Evolutionary conservation across 352 stramenopile genomes (phyloP), one percentile per base, ranked within the genome.

Genomic region (Globisporangium paddicum): DNA sequence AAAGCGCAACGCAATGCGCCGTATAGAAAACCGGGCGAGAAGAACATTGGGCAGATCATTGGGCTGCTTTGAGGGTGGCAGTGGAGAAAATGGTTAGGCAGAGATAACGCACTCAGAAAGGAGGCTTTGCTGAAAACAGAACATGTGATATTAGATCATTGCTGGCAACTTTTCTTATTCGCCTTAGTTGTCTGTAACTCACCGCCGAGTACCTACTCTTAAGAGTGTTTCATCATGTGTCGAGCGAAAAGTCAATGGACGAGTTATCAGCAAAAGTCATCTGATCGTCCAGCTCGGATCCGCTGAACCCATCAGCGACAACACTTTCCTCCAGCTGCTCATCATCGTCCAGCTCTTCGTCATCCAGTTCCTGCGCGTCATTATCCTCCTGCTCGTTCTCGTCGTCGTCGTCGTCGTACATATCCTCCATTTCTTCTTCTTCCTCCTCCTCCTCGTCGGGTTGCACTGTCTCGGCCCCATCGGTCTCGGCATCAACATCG

Each of bases 11-110:
- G 58, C 18, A 68, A 54, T 5, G 80, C 91, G 18, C 75, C 75
- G 30, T 92, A 73, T 71, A 76, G 81, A 54, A 86, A 77, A 62
- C 85, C 85, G 44, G 82, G 82, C 21, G 80, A 90, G 55, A 91
- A 89, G 50, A 73, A 73, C 53, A 59, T 68, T 51, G 72, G 71
- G 16, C 79, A 93, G 66, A 77, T 90, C 38, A 86, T 82, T 55
- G 82, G 82, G 26, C 52, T 93, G 45, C 67, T 93, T 37, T 93
- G 59, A 87, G 57, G 19, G n/a, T n/a, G 37, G 8, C 41, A 50
- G 55, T n/a, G 48, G n/a, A 53, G 18, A 4, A n/a, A 19, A 47
- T 19, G 38, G 18, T 44, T 44, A 11, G 38, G 38, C 38, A 44
- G 38, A 44, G 38, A 19, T 21, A 5, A 44, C 13, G 16, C 38